Percentiles rank a stretch among this genome's conserved stretches.
Conservation (phyloP, 306 rosid species). For the Pyrus communis region DNA sequence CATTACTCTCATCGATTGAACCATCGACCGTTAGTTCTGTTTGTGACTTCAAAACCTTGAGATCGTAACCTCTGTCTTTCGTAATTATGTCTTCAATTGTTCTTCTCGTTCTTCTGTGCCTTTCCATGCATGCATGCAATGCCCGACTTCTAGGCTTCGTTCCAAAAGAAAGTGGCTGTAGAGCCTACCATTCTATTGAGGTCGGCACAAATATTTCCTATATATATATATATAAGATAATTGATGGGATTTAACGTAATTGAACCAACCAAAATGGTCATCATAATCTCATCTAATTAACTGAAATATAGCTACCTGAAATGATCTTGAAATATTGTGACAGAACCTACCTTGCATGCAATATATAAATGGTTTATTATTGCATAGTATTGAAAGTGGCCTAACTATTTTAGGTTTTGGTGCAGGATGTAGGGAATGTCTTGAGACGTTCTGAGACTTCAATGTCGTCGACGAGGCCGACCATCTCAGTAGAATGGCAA, state of each 20-base stretch:
- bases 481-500: background rate
- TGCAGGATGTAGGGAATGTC: constrained; percentile 31
- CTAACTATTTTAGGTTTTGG: background rate
- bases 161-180: background rate
- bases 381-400: background rate
- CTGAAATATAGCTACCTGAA: too few relatives aligned
- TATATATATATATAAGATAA: too few relatives aligned
- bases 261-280: too few relatives aligned
- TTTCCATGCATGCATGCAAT: constrained; percentile 60
- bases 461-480: constrained; percentile 17
- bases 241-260: too few relatives aligned
- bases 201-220: constrained; percentile 11
- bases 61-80: background rate
- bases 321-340: too few relatives aligned
- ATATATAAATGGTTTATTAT: too few relatives aligned
- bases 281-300: too few relatives aligned
- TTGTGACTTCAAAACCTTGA: background rate
- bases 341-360: too few relatives aligned
- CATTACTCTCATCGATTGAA: background rate
- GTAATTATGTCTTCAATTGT: constrained; percentile 36
- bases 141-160: constrained; percentile 28
- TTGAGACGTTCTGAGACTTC: constrained; percentile 11
- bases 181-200: constrained; percentile 15
- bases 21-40: background rate
- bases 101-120: constrained; percentile 25